phyloP scores from a whole-genome alignment of 345 rosid genomes.

The Garcia nutans region DNA sequence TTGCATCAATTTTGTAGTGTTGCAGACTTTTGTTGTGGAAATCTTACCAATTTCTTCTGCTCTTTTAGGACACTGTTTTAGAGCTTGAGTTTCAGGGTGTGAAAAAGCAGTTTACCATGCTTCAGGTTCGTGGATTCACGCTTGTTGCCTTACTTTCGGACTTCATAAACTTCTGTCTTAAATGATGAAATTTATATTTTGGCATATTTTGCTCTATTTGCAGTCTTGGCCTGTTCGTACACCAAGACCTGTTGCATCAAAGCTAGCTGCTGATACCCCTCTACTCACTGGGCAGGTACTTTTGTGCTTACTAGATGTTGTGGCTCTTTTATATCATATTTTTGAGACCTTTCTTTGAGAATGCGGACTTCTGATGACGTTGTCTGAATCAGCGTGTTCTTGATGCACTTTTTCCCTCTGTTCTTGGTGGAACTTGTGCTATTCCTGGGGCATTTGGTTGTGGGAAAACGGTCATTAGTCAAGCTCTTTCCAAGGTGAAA shows the following conservation, averaged over 20 bases:
- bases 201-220: conserved; percentile 22
- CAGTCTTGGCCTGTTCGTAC: conserved; percentile 99
- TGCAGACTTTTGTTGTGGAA: background rate
- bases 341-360: background rate
- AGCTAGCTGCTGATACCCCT: conserved; percentile 99
- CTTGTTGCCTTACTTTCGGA: background rate
- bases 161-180: background rate
- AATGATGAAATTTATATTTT: background rate
- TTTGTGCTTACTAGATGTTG: background rate
- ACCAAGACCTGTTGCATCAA: conserved; percentile 98
- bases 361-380: conserved; percentile 23
- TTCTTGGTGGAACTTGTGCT: conserved; percentile 99
- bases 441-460: conserved; percentile 99
- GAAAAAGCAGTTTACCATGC: conserved; percentile 91
- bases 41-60: conserved; percentile 11
- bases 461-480: conserved; percentile 99
- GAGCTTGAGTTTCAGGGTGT: conserved; percentile 99
- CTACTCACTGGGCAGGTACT: conserved; percentile 94
- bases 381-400: conserved; percentile 79
- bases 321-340: background rate
- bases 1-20: background rate
- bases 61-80: conserved; percentile 78
- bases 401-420: conserved; percentile 99
- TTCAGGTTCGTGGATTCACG: conserved; percentile 62
- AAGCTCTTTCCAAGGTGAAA: conserved; percentile 97